Conservation (phyloP, 176 grass and related monocot genomes). For the Pontederia crassipes region DNA sequence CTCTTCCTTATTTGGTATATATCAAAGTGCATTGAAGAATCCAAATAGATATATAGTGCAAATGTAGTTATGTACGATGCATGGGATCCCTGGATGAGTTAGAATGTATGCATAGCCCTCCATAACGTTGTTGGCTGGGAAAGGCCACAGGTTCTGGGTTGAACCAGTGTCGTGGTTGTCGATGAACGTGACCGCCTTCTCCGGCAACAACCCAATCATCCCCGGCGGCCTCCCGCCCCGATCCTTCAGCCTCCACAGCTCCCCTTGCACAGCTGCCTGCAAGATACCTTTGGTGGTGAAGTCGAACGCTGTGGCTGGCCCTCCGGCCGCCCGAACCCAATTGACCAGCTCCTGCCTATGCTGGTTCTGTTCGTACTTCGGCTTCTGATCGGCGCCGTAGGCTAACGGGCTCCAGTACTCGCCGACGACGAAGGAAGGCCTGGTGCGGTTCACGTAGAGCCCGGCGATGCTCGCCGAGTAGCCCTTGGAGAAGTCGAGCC, state of each 20-base stretch:
- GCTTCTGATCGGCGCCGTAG: not conserved
- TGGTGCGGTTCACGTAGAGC: not conserved
- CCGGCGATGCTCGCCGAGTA: not conserved
- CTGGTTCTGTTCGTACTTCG: not conserved
- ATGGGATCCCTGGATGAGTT: not conserved
- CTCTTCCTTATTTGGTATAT: too few relatives aligned
- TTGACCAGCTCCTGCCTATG: not conserved
- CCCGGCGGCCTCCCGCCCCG: not conserved
- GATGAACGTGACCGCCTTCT: not conserved
- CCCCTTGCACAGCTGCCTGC: not conserved
- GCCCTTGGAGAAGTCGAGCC: slow-evolving; percentile 3
- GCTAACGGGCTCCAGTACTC: not conserved
- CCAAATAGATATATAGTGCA: too few relatives aligned
- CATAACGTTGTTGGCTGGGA: not conserved
- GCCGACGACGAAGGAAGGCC: not conserved
- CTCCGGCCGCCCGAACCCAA: not conserved
- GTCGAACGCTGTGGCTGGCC: not conserved
- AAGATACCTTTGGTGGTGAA: not conserved
- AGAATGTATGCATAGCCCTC: not conserved
- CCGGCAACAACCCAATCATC: not conserved
- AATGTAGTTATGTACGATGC: not conserved
- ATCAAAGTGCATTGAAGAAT: too few relatives aligned
- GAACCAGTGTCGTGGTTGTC: slow-evolving; percentile 3
- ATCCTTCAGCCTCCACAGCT: not conserved
- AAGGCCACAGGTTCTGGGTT: not conserved